These are phyloP conservation scores for Eucalyptus paniculata DNA, from an alignment of 345 rosid species.

Conservation along the genomic window DNA sequence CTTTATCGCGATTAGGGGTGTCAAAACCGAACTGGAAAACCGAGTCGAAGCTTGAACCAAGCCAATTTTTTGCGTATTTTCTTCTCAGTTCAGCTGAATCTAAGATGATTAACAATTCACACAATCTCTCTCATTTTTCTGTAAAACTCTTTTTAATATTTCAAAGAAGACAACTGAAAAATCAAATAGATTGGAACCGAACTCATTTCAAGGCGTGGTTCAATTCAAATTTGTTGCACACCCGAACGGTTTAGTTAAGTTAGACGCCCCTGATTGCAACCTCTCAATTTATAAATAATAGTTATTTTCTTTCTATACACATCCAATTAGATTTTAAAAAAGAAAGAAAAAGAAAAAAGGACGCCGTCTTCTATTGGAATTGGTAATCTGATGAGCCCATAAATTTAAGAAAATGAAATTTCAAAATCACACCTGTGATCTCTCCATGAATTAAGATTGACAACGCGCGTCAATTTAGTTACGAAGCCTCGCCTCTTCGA, in stretches of 20 bases:
- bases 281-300: neutral
- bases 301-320: neutral
- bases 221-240: no score
- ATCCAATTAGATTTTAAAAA: no score
- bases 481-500: no score
- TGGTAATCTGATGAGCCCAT: neutral
- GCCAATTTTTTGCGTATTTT: accelerated
- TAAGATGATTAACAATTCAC: no score
- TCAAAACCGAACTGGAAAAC: accelerated
- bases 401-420: neutral
- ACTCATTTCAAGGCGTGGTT: no score
- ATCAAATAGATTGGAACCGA: no score
- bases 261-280: neutral
- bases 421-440: neutral
- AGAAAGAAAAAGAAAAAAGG: no score
- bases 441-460: no score
- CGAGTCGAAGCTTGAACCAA: accelerated
- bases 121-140: no score
- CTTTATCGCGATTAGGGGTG: neutral
- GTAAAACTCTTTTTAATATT: no score
- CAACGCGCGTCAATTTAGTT: no score
- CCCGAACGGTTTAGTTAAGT: accelerated
- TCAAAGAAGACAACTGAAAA: no score
- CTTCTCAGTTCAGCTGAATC: accelerated
- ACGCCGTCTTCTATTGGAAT: neutral